Conservation (phyloP, 805 yeast genomes). For the Ogataea zsoltii region DNA sequence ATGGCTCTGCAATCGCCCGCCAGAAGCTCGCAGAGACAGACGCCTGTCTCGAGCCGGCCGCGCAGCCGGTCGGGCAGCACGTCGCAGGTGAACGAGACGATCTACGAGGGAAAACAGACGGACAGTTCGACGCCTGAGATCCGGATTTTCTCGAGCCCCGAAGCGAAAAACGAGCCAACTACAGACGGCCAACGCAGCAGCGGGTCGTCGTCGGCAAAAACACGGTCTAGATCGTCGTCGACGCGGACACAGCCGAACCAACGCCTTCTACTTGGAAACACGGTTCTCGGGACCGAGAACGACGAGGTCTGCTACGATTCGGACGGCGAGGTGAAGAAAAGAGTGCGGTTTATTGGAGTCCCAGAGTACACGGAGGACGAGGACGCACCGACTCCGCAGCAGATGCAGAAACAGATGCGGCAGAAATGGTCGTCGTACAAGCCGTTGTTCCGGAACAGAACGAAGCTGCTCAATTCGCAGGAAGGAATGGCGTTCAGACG, state of each 20-base stretch:
- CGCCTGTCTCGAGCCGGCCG: conserved; percentile 13
- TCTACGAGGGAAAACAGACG: conserved; percentile 8
- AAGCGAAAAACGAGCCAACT: background rate
- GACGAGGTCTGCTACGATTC: conserved; percentile 15
- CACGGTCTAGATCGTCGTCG: conserved; percentile 26
- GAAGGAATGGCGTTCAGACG: conserved; percentile 39
- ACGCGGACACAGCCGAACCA: conserved; percentile 14
- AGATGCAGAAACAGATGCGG: conserved; percentile 36
- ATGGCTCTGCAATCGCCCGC: conserved; percentile 3
- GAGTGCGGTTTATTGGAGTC: conserved; percentile 54
- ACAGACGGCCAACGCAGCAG: conserved; percentile 2
- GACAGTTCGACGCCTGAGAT: background rate
- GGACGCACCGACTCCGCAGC: conserved; percentile 51
- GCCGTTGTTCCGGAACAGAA: conserved; percentile 33
- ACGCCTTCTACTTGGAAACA: conserved; percentile 22
- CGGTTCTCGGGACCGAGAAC: conserved; percentile 19
- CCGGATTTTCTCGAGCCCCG: background rate
- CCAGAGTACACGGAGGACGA: conserved; percentile 52
- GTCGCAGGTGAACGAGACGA: conserved; percentile 21
- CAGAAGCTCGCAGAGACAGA: conserved; percentile 9
- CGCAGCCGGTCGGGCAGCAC: conserved; percentile 31
- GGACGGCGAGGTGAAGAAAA: conserved; percentile 35
- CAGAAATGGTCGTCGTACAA: conserved; percentile 36
- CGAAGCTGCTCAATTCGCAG: conserved; percentile 33
- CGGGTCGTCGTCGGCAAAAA: conserved; percentile 12